Evolutionary conservation across 129 eudicot species (phyloP).

Genomic region (Flaveria linearis): DNA sequence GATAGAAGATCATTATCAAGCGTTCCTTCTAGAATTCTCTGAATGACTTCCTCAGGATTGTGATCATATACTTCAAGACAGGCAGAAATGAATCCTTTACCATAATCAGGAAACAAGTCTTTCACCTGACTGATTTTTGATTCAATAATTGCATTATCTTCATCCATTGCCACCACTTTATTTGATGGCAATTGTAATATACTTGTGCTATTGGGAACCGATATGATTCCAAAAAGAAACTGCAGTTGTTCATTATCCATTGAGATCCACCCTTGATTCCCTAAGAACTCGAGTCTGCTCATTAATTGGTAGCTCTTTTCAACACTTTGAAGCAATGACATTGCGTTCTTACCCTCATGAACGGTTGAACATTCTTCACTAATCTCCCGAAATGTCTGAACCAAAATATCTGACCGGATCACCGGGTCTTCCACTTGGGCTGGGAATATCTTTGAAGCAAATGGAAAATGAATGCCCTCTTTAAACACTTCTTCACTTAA

Average conservation of each 20-base stretch:
- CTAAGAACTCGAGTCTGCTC: conserved; percentile 54
- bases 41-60: conserved; percentile 86
- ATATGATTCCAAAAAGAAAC: conserved; percentile 55
- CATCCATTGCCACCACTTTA: conserved; percentile 55
- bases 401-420: conserved; percentile 75
- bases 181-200: conserved; percentile 21
- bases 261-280: conserved; percentile 65
- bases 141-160: conserved; percentile 70
- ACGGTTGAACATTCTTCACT: conserved; percentile 48
- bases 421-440: conserved; percentile 92
- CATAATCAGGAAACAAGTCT: conserved; percentile 93
- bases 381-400: conserved; percentile 78
- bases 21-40: conserved; percentile 83
- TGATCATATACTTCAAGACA: conserved; percentile 93
- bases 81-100: conserved; percentile 76
- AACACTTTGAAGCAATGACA: conserved; percentile 66
- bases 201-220: conserved; percentile 27
- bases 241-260: conserved; percentile 71
- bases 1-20: conserved; percentile 72
- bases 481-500: conserved; percentile 71
- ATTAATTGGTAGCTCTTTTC: conserved; percentile 57
- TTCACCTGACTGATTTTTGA: conserved; percentile 92
- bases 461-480: conserved; percentile 49
- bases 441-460: conserved; percentile 80
- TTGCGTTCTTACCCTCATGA: conserved; percentile 41